A percentile compares a stretch with the other conserved stretches of the same genome.
phyloP scores from a whole-genome alignment of 805 yeast genomes.

The Kregervanrija pseudodelftensis region DNA sequence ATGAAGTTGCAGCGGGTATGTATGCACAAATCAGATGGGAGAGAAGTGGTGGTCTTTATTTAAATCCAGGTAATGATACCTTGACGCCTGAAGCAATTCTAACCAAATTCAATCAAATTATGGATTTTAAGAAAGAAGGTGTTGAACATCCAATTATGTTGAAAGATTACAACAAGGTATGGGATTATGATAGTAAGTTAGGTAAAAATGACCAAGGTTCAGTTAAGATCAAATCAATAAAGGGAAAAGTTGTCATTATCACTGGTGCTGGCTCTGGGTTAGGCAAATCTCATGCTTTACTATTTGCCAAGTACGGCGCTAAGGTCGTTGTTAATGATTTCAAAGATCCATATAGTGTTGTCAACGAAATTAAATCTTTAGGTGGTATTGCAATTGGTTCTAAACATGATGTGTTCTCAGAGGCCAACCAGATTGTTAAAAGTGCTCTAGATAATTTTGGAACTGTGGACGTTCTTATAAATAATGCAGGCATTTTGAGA shows the following conservation, averaged over 20 bases:
- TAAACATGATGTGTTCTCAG: constrained; percentile 69
- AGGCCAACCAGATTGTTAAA: constrained; percentile 68
- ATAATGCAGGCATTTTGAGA: constrained; percentile 92
- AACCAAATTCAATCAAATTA: constrained; percentile 53
- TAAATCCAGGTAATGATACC: constrained; percentile 60
- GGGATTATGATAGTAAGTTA: constrained; percentile 42
- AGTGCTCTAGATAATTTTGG: constrained; percentile 75
- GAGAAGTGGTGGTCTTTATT: constrained; percentile 77
- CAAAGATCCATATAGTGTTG: constrained; percentile 64
- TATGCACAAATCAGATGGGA: constrained; percentile 93
- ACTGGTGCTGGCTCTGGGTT: constrained; percentile 96
- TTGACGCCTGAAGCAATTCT: constrained; percentile 85
- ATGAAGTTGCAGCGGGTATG: constrained; percentile 92
- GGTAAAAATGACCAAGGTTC: constrained; percentile 52
- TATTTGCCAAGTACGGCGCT: constrained; percentile 87
- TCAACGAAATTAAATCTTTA: constrained; percentile 59
- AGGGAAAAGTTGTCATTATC: constrained; percentile 79
- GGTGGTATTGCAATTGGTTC: constrained; percentile 79
- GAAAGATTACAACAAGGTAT: constrained; percentile 61
- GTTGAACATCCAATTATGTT: constrained; percentile 64
- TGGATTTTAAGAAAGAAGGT: constrained; percentile 52
- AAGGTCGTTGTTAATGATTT: constrained; percentile 92
- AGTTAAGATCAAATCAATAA: constrained; percentile 48
- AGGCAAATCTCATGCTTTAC: constrained; percentile 83
- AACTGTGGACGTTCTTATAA: constrained; percentile 74